Evolutionary conservation across 768 basidiomycete species (phyloP).

Genomic region (Russula emetica): DNA sequence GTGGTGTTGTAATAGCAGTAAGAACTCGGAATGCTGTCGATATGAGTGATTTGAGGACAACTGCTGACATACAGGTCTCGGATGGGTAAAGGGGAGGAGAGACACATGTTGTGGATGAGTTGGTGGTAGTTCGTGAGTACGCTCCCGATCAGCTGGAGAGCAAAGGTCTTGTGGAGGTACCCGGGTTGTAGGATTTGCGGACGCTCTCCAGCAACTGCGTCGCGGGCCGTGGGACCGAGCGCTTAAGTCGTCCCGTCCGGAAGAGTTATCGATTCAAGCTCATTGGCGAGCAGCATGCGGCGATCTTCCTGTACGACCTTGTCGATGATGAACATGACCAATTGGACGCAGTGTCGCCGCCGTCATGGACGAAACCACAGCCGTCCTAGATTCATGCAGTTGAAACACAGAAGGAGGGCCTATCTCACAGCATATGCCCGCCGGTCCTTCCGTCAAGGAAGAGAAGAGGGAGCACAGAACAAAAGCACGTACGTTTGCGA

Average conservation of each 20-base stretch:
- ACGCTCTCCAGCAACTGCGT: constrained; percentile 70
- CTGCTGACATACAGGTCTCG: neutral
- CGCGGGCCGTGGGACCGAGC: constrained; percentile 70
- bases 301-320: constrained; percentile 81
- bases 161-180: constrained; percentile 87
- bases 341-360: constrained; percentile 89
- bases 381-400: constrained; percentile 92
- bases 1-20: constrained; percentile 80
- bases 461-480: neutral
- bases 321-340: constrained; percentile 97
- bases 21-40: constrained; percentile 69
- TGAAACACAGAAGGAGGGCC: constrained; percentile 93
- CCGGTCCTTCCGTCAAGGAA: neutral
- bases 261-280: constrained; percentile 46
- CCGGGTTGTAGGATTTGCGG: constrained; percentile 67
- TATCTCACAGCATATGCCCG: constrained; percentile 34
- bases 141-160: constrained; percentile 92
- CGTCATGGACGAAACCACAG: constrained; percentile 94
- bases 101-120: constrained; percentile 71
- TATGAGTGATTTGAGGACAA: neutral
- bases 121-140: constrained; percentile 87
- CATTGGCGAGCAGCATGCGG: constrained; percentile 35
- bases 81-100: neutral
- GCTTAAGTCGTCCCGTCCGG: constrained; percentile 63
- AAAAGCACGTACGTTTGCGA: constrained; percentile 66